These are phyloP conservation scores for Pyricularia pennisetigena DNA, from an alignment of 2,329 filamentous ascomycete species.

Conservation along the genomic window DNA sequence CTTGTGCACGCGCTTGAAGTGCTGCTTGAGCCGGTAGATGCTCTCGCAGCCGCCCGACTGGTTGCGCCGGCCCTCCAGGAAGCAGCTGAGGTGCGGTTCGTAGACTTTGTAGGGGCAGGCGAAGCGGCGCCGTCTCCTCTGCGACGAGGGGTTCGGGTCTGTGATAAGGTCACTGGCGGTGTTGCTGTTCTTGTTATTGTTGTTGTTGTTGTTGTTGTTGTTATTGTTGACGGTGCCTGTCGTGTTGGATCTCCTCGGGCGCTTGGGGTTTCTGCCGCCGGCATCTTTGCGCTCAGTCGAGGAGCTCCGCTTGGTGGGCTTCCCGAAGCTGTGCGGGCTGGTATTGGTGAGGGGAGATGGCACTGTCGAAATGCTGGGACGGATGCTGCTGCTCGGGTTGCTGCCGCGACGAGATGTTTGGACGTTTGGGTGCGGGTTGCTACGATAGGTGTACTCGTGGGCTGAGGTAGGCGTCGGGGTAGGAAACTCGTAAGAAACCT, in stretches of 20 bases:
- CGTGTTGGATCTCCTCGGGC: neutral
- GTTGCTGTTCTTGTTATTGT: neutral
- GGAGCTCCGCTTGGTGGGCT: neutral
- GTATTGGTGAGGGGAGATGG: neutral
- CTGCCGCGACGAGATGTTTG: neutral
- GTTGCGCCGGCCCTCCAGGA: conserved; percentile 1
- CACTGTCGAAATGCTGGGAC: neutral
- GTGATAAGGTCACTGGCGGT: neutral
- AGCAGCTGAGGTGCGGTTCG: conserved; percentile 1
- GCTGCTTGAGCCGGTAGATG: conserved; percentile 4
- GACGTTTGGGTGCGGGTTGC: neutral
- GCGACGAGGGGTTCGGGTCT: neutral
- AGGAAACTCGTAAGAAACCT: neutral
- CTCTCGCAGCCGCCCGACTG: neutral
- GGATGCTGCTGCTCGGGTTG: neutral
- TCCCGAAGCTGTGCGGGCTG: neutral
- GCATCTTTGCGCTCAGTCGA: neutral
- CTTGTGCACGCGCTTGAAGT: conserved; percentile 5
- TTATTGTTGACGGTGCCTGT: neutral
- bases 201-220: neutral
- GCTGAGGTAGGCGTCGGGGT: neutral
- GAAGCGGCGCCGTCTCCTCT: neutral
- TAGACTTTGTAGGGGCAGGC: conserved; percentile 3
- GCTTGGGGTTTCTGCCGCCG: neutral
- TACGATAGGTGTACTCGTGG: neutral